These are phyloP conservation scores for Suillus ampliporus DNA, from an alignment of 768 basidiomycete species.

Conservation along the genomic window DNA sequence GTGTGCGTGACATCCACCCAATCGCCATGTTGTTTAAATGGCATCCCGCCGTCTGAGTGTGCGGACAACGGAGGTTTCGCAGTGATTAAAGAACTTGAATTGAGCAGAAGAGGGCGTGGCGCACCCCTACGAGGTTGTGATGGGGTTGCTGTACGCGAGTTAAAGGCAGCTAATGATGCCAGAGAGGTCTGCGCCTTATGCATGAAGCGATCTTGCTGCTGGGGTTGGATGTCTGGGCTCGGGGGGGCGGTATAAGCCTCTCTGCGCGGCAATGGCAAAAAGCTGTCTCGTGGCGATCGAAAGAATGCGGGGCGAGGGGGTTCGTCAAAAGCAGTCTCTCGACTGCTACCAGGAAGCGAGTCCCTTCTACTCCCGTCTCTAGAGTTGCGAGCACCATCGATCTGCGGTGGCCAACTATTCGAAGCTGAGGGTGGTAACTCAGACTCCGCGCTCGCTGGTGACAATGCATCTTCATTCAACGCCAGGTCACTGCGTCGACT, in stretches of 20 bases:
- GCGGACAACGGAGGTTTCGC: conserved; percentile 30
- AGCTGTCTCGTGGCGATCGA: conserved; percentile 61
- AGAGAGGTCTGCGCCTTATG: conserved; percentile 46
- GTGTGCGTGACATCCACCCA: conserved; percentile 56
- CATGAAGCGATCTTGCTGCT: conserved; percentile 38
- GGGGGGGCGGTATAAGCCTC: conserved; percentile 33
- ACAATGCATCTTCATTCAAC: conserved; percentile 9
- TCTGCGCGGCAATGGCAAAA: conserved; percentile 45
- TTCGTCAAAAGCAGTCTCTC: conserved; percentile 49
- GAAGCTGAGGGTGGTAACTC: conserved; percentile 21
- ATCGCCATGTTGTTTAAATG: conserved; percentile 41
- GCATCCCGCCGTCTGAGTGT: conserved; percentile 43
- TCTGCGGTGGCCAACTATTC: conserved; percentile 3
- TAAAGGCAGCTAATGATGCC: conserved; percentile 50
- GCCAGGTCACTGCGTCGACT: conserved; percentile 24
- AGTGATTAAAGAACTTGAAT: conserved; percentile 52
- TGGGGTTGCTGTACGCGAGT: conserved; percentile 36
- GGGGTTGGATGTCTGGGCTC: conserved; percentile 33
- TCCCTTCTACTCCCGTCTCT: conserved; percentile 37
- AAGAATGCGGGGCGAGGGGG: conserved; percentile 65
- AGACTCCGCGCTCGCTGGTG: conserved; percentile 28
- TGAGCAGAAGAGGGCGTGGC: conserved; percentile 72
- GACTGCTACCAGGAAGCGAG: conserved; percentile 47
- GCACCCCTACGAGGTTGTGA: conserved; percentile 51
- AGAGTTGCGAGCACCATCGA: not conserved